Percentiles rank a stretch among this genome's conserved stretches.
Evolutionary conservation across 495 filamentous ascomycete genomes (phyloP).

Genomic region (Echria macrotheca): DNA sequence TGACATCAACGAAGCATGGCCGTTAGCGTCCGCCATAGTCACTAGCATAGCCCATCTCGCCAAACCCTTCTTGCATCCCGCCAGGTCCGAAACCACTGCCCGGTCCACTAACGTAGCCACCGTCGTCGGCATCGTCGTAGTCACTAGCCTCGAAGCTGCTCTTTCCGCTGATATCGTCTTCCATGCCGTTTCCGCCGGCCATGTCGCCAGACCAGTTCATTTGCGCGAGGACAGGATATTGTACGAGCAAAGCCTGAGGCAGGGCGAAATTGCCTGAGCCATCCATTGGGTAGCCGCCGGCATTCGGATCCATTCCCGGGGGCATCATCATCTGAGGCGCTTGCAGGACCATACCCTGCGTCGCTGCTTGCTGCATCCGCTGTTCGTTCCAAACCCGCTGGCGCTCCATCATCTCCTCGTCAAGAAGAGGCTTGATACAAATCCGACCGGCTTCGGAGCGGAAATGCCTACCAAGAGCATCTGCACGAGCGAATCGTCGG

Average conservation of each 20-base stretch:
- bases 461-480: slow-evolving; percentile 96
- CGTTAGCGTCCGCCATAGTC: slow-evolving; percentile 46
- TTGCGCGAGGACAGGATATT: slow-evolving; percentile 83
- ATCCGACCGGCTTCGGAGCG: slow-evolving; percentile 89
- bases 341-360: slow-evolving; percentile 43
- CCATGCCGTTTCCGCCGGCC: slow-evolving; percentile 47
- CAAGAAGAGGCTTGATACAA: slow-evolving; percentile 91
- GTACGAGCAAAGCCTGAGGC: slow-evolving; percentile 79
- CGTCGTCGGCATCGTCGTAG: slow-evolving; percentile 56
- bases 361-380: slow-evolving; percentile 51
- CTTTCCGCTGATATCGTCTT: slow-evolving; percentile 73
- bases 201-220: slow-evolving; percentile 70
- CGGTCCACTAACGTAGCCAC: slow-evolving; percentile 51
- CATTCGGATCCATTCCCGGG: slow-evolving; percentile 38
- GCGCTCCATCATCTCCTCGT: slow-evolving; percentile 79
- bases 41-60: slow-evolving; percentile 48
- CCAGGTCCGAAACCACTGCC: slow-evolving; percentile 45
- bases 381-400: slow-evolving; percentile 63
- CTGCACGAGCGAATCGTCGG: slow-evolving; percentile 87
- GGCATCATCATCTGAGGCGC: slow-evolving; percentile 36
- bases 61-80: slow-evolving; percentile 44
- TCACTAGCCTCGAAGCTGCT: slow-evolving; percentile 90
- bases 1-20: too few relatives aligned
- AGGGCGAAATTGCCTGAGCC: slow-evolving; percentile 59
- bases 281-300: slow-evolving; percentile 44